Percentiles rank a stretch among this genome's conserved stretches.
phyloP scores from a whole-genome alignment of 768 basidiomycete species.

The Russula vinacea region DNA sequence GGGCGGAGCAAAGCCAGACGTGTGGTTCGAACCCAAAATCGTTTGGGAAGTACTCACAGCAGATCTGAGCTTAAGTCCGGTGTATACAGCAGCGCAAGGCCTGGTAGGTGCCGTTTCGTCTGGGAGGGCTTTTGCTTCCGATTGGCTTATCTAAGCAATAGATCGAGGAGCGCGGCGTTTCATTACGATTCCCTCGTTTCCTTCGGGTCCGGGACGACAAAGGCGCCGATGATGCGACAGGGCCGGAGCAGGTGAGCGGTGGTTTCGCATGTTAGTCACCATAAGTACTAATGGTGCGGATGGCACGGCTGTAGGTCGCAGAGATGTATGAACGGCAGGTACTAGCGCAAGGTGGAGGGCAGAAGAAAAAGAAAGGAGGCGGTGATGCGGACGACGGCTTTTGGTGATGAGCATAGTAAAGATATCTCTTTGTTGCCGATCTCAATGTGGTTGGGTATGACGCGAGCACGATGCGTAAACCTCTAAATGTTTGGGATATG shows the following conservation, averaged over 20 bases:
- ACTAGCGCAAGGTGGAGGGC: slow-evolving; percentile 68
- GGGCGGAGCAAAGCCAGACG: slow-evolving; percentile 92
- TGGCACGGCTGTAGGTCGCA: slow-evolving; percentile 55
- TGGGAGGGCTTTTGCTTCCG: slow-evolving; percentile 1
- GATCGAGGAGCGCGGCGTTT: slow-evolving; percentile 90
- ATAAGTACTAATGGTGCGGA: slow-evolving; percentile 21
- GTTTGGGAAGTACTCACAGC: slow-evolving; percentile 99
- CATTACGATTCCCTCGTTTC: slow-evolving; percentile 94
- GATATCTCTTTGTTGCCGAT: slow-evolving; percentile 3
- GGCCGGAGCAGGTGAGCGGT: slow-evolving; percentile 76
- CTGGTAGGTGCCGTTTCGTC: slow-evolving; percentile 51
- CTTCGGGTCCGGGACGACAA: slow-evolving; percentile 93
- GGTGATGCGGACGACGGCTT: slow-evolving; percentile 71
- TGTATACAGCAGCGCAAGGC: slow-evolving; percentile 94
- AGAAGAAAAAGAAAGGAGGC: slow-evolving; percentile 63
- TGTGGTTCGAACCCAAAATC: slow-evolving; percentile 96
- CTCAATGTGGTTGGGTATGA: slow-evolving; percentile 14
- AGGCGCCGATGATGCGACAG: slow-evolving; percentile 85
- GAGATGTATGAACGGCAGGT: slow-evolving; percentile 93
- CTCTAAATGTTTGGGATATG: slow-evolving; percentile 25
- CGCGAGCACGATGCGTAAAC: slow-evolving; percentile 6
- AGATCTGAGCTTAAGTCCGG: slow-evolving; percentile 92
- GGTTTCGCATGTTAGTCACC: slow-evolving; percentile 3
- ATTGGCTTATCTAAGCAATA: slow-evolving; percentile 34
- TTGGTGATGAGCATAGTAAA: slow-evolving; percentile 48